Evolutionary conservation across 192 early-diverging fungal genomes (phyloP), one percentile per base, ranked within the genome.

Genomic region (Mortierella alpina): DNA sequence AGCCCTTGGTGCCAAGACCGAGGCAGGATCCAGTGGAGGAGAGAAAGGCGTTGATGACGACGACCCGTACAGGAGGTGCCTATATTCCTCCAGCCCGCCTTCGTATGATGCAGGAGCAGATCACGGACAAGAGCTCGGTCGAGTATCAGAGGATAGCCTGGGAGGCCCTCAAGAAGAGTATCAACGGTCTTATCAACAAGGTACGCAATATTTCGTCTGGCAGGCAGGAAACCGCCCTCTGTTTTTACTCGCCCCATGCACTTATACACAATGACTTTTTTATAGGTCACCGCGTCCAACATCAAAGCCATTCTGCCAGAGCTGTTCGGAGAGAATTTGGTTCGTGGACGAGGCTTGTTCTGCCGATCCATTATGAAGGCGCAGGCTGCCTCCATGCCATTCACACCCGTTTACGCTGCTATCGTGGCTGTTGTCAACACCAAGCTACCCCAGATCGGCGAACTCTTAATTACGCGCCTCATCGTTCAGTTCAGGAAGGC

Each of bases 161-260:
- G 97, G 96, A 99, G 69, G 89, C 91, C 8, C 86, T 98, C 7
- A 98, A 97, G 75, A 99, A 98, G 82, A 91, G 89, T 63, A 92
- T 99, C 66, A 99, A 98, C 73, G 97, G 95, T 69, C 88, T 93
- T 2, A 95, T 99, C 74, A 99, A 99, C 88, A 97, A 97, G 85
- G 84, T 85, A 73, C 31, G 31, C 31, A 31, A 31, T 31, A 31
- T 31, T 31, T 31, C 31, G 31, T 31, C 15, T 18, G 47, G 44
- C 57, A 22, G n/a, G 49, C 57, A 17, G 49, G 50, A 51, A 51
- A 11, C 2, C 31, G 31, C 31, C 31, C 3, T 1, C 31, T 50
- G 59, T 23, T 18, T 51, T 4, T 58, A 39, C 40, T 9, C n/a
- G 14, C 53, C 18, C 52, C 51, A 52, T 23, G 12, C 6, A 15